Conservation (phyloP, 176 grass and related monocot species). For the Raddia distichophylla region DNA sequence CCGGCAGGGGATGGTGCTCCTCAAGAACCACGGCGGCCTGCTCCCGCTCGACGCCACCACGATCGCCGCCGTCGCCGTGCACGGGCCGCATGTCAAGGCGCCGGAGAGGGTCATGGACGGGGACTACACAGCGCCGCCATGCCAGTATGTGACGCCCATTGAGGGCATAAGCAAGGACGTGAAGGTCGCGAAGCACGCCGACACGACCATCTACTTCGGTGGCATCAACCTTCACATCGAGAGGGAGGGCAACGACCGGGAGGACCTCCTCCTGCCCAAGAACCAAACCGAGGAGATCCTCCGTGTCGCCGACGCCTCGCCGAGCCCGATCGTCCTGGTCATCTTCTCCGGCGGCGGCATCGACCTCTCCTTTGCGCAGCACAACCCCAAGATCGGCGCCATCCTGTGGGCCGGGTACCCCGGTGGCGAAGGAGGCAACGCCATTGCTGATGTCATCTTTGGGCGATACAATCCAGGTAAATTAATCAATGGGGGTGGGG, state of each 20-base stretch:
- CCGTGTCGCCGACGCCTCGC: conserved; percentile 39
- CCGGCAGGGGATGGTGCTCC: conserved; percentile 59
- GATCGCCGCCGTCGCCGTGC: conserved; percentile 23
- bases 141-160: conserved; percentile 47
- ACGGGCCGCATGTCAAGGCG: conserved; percentile 38
- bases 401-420: conserved; percentile 67
- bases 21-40: conserved; percentile 49
- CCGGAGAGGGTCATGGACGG: conserved; percentile 47
- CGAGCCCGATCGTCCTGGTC: conserved; percentile 55
- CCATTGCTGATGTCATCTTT: conserved; percentile 55
- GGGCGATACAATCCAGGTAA: conserved; percentile 53
- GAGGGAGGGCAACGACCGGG: conserved; percentile 57
- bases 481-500: too few relatives aligned
- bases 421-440: conserved; percentile 53
- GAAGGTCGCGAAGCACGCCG: conserved; percentile 20
- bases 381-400: conserved; percentile 59
- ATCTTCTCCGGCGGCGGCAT: conserved; percentile 57
- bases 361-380: conserved; percentile 58
- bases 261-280: conserved; percentile 58
- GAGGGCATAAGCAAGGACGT: conserved; percentile 43
- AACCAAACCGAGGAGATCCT: conserved; percentile 51
- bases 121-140: conserved; percentile 52
- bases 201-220: conserved; percentile 42
- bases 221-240: conserved; percentile 57
- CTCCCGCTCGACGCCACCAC: conserved; percentile 35